A percentile compares a stretch with the other conserved stretches of the same genome.
Conservation (phyloP, 129 eudicot genomes). For the Helichrysum umbraculigerum region DNA sequence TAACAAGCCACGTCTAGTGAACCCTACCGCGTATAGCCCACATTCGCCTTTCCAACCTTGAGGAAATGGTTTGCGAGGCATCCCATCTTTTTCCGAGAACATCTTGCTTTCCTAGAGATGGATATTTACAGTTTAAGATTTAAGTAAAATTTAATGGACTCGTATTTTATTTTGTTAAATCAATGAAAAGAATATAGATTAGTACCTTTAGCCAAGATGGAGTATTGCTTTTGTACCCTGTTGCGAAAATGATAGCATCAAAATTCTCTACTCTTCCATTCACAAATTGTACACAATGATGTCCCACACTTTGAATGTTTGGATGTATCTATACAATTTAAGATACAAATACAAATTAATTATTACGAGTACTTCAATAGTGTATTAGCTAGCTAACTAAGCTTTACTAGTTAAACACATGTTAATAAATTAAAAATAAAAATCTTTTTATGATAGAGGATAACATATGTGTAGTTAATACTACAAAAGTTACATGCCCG, state of each 20-base stretch:
- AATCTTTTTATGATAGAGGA: too few species aligned
- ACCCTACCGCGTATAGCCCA: conserved; percentile 95
- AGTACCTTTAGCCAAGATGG: conserved; percentile 96
- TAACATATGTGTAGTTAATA: too few species aligned
- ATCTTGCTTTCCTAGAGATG: conserved; percentile 63
- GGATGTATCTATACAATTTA: conserved; percentile 60
- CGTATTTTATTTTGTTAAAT: background rate
- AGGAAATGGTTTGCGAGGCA: conserved; percentile 86
- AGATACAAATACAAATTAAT: conserved; percentile 1
- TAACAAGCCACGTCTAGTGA: conserved; percentile 87
- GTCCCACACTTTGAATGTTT: conserved; percentile 51
- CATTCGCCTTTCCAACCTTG: conserved; percentile 92
- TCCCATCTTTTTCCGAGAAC: conserved; percentile 92
- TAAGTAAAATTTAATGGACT: background rate
- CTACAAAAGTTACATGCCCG: too few species aligned
- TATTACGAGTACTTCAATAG: background rate
- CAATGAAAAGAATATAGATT: conserved; percentile 5
- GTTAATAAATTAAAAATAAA: too few species aligned
- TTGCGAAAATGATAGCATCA: conserved; percentile 94
- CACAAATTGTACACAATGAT: conserved; percentile 60
- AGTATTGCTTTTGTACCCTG: conserved; percentile 97
- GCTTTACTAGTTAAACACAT: background rate
- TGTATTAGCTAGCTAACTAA: background rate
- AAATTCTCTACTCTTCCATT: conserved; percentile 69
- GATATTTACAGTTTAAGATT: background rate